These are phyloP conservation scores for Coccomyxa sp. DNA, from an alignment of 139 green algal species.

Conservation along the genomic window DNA sequence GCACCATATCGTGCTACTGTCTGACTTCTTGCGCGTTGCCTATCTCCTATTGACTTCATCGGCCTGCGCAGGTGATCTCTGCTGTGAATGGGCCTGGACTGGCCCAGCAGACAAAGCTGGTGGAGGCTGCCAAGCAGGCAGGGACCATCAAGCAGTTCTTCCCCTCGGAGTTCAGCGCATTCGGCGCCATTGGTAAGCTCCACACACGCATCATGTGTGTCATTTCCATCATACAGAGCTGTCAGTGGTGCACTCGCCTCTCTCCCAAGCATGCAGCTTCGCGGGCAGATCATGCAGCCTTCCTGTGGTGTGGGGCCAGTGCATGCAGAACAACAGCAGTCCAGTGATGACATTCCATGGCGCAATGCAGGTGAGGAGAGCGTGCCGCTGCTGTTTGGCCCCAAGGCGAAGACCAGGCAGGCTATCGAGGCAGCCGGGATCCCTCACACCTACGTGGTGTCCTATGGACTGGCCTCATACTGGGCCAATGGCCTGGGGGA, in stretches of 20 bases:
- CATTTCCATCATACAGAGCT: no score
- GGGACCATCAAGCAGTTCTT: slow-evolving; percentile 4
- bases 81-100: background rate
- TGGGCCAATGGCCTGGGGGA: background rate
- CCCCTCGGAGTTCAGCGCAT: background rate
- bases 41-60: no score
- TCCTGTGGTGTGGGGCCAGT: background rate
- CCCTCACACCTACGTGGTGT: background rate
- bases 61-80: background rate
- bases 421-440: background rate
- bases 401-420: background rate
- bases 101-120: background rate
- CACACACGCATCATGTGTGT: no score
- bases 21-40: no score
- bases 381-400: background rate
- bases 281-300: background rate
- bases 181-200: background rate
- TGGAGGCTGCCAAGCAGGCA: background rate
- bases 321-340: background rate
- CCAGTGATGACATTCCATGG: background rate
- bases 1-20: no score
- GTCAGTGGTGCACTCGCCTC: background rate
- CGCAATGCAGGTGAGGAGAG: background rate
- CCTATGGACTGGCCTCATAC: background rate
- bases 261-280: background rate